phyloP scores from a whole-genome alignment of 2,329 filamentous ascomycete species.

The Microascus cirrosus region DNA sequence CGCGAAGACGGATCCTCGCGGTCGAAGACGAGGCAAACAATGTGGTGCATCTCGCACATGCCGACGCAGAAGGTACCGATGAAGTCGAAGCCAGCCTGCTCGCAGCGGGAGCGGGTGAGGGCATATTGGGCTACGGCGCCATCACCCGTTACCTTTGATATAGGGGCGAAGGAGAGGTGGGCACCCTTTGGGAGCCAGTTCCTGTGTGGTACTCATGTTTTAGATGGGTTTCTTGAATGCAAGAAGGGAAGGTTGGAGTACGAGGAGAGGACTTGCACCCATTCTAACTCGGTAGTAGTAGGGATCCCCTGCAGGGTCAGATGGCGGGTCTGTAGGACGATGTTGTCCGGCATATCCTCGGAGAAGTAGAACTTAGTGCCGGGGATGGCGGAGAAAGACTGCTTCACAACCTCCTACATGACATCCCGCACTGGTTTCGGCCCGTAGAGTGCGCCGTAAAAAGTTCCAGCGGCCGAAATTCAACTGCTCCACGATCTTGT shows the following conservation, averaged over 20 bases:
- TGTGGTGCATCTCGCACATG: conserved; percentile 26
- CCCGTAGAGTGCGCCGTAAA: conserved; percentile 25
- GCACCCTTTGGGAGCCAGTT: conserved; percentile 24
- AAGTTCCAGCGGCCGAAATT: conserved; percentile 32
- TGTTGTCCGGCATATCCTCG: conserved; percentile 17
- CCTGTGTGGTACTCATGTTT: conserved; percentile 7
- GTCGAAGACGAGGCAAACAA: conserved; percentile 42
- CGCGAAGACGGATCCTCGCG: conserved; percentile 25
- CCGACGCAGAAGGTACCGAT: conserved; percentile 18
- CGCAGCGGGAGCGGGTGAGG: conserved; percentile 14
- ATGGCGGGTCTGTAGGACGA: conserved; percentile 18
- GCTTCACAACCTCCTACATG: conserved; percentile 18
- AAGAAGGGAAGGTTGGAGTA: too few species aligned
- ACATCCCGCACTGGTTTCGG: conserved; percentile 14
- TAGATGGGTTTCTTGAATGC: not conserved
- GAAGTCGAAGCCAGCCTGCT: conserved; percentile 17
- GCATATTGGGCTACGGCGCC: conserved; percentile 22
- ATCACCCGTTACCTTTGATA: conserved; percentile 19
- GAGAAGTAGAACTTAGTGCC: conserved; percentile 22
- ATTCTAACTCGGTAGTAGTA: conserved; percentile 25
- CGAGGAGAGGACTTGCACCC: conserved; percentile 12
- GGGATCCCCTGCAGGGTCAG: conserved; percentile 21
- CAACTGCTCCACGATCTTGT: conserved; percentile 25
- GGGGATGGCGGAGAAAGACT: conserved; percentile 18
- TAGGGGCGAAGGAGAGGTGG: conserved; percentile 24